phyloP scores from a whole-genome alignment of 2,329 filamentous ascomycete species.

The Talaromyces sp. region DNA sequence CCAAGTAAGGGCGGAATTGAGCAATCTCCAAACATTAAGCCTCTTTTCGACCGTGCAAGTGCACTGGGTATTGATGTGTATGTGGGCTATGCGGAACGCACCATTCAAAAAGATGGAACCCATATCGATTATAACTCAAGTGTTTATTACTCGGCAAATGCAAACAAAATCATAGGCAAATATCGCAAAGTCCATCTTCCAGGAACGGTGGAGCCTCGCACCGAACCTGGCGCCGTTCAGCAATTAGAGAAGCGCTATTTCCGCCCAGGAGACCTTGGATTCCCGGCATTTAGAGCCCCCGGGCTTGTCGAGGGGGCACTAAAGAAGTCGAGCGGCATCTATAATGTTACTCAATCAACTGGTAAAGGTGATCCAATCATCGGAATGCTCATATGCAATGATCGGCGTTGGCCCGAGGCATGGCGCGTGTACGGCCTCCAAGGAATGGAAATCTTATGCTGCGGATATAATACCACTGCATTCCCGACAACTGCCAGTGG shows the following conservation, averaged over 20 bases:
- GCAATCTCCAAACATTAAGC: constrained; percentile 44
- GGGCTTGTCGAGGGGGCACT: constrained; percentile 37
- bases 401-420: constrained; percentile 53
- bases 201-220: constrained; percentile 51
- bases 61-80: constrained; percentile 50
- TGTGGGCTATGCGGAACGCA: constrained; percentile 53
- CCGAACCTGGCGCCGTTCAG: constrained; percentile 48
- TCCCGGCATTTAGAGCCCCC: constrained; percentile 52
- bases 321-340: constrained; percentile 11
- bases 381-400: constrained; percentile 57
- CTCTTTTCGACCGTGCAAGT: constrained; percentile 50
- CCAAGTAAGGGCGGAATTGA: constrained; percentile 22
- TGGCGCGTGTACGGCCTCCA: constrained; percentile 54
- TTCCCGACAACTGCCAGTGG: constrained; percentile 47
- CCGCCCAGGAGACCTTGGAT: constrained; percentile 51
- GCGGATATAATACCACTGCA: constrained; percentile 46
- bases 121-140: constrained; percentile 48
- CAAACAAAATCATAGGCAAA: constrained; percentile 46
- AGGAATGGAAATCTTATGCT: constrained; percentile 48
- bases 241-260: constrained; percentile 59
- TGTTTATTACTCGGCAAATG: constrained; percentile 50
- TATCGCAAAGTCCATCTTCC: constrained; percentile 58
- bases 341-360: background rate
- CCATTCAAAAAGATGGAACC: constrained; percentile 34
- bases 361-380: constrained; percentile 51